phyloP scores from a whole-genome alignment of 2,329 filamentous ascomycete species.

The Colletotrichum sp. region DNA sequence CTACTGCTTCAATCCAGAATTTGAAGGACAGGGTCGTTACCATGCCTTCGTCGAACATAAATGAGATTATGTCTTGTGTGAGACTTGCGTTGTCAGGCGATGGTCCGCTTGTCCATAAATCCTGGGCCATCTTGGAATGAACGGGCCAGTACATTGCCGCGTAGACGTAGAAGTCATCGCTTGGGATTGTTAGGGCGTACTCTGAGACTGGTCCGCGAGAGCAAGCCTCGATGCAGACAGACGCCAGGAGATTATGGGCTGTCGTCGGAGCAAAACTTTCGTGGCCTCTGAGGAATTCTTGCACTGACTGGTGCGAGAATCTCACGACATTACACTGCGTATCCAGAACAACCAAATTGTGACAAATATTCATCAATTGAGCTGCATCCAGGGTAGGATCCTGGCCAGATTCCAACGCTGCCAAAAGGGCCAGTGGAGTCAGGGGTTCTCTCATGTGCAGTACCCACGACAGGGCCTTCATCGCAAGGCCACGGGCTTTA shows the following conservation, averaged over 20 bases:
- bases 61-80: not conserved
- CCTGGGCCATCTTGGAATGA: not conserved
- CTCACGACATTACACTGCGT: not conserved
- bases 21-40: not conserved
- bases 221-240: not conserved
- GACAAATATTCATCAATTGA: not conserved
- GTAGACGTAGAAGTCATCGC: not conserved
- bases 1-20: not conserved
- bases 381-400: not conserved
- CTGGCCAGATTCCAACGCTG: fast-evolving
- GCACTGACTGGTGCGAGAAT: not conserved
- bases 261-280: fast-evolving
- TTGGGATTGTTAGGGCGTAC: fast-evolving
- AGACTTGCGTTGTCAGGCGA: fast-evolving
- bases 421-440: not conserved
- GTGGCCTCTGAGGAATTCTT: not conserved
- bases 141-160: not conserved
- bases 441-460: not conserved
- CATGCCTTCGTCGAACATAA: not conserved
- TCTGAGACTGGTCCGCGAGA: not conserved
- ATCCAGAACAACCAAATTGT: not conserved
- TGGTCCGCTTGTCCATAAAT: fast-evolving
- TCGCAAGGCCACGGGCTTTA: not conserved
- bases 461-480: not conserved
- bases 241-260: not conserved